Base-by-base conservation (phyloP, 768 basidiomycete species). In the Lactifluus subvellereus region DNA sequence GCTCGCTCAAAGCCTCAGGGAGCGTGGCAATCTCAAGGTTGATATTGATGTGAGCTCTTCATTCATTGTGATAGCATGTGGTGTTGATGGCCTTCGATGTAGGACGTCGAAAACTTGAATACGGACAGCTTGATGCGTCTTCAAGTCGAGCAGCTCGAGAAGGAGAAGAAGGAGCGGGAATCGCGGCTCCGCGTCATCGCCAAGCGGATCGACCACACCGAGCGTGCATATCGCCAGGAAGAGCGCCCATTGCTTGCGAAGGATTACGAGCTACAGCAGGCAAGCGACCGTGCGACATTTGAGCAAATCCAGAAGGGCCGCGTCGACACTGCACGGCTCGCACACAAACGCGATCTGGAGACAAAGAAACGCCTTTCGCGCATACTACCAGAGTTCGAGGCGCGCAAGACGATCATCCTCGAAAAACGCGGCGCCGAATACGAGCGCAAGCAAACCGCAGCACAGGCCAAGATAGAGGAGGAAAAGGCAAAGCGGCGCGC, bases 131-230 rank as follows among this genome's bases (percentile, higher is more conserved):
- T 98, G 65, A 88, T 98, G 74, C 84, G 82, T 35, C 84, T 97
- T 68, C 94, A 97, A 73, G 94, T 97, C 42, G 87, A 93, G 67
- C 94, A 98, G 71, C 81, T 98, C 50, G 97, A 97, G 77, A 97
- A 96, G 77, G 95, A 98, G 77, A 96, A 94, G 81, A 88, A 85
- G 69, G 90, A 94, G 68, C 78, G 91, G 66, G 82, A 80, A 61
- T 90, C 94, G 69, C 83, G 89, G 22, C 80, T 96, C 53, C 87
- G 93, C 27, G 84, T 95, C 67, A 81, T 87, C 49, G 73, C 86
- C 42, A 98, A 98, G 77, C 88, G 94, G 30, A 83, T 98, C 69
- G 97, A 98, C 72, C 96, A 99, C 76, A 73, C 90, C 72, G 96
- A 98, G 76, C 92, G 94, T 58, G 94, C 95, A 0, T 91, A 88